Percentiles rank a stretch among this genome's conserved stretches.
Conservation (phyloP, 345 rosid species). For the Euphorbia pulcherrima region DNA sequence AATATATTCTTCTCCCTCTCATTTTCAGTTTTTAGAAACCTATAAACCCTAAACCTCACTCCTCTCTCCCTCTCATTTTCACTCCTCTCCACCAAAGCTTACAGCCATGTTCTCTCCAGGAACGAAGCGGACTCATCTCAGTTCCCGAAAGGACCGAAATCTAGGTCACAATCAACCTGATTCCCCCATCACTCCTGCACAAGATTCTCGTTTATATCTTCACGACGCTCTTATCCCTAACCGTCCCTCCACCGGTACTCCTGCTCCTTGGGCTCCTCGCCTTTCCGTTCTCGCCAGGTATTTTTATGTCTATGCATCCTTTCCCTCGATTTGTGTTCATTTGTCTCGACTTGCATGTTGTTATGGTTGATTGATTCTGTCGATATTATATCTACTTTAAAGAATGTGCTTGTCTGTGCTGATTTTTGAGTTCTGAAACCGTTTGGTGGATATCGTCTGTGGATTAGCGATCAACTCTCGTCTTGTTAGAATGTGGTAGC, state of each 20-base stretch:
- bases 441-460: neutral
- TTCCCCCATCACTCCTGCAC: constrained; percentile 56
- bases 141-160: constrained; percentile 40
- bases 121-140: constrained; percentile 44
- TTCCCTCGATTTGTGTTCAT: too few species aligned
- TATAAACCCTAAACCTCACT: constrained; percentile 10
- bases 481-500: neutral
- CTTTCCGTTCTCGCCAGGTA: constrained; percentile 90
- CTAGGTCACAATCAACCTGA: constrained; percentile 33
- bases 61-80: neutral
- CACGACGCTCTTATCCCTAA: constrained; percentile 40
- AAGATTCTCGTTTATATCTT: constrained; percentile 34
- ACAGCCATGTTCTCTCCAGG: constrained; percentile 69
- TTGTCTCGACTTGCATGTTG: neutral
- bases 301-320: neutral
- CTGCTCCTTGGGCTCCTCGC: constrained; percentile 91
- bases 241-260: constrained; percentile 76
- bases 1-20: neutral
- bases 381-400: neutral
- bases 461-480: neutral
- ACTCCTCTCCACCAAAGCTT: neutral
- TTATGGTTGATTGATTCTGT: neutral
- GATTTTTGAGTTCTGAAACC: neutral
- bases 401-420: neutral
- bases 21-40: neutral